Evolutionary conservation across 2,329 filamentous ascomycete genomes (phyloP), one percentile per base, ranked within the genome.

Genomic region (Incumbomyces lentus): DNA sequence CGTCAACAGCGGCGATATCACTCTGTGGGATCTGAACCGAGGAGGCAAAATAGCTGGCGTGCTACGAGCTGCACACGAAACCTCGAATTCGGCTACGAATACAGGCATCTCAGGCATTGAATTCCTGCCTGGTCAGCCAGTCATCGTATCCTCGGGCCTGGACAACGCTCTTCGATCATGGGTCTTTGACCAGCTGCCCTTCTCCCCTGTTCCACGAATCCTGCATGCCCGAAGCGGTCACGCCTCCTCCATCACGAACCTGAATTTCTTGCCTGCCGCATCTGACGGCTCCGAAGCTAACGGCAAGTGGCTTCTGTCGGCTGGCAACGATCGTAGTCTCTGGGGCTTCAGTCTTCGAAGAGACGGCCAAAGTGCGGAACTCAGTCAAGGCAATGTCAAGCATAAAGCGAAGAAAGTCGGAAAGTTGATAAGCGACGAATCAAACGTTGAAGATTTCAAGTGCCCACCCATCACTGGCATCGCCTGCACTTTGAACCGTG

Each of bases 331-430:
- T 60, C 79, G 88, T 54, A 95, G 88, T 64, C 72, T 98, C 2
- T 96, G 92, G 90, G 90, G 86, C 1, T 95, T 93, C 80, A 96
- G 89, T 73, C 69, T 98, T 62, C 84, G 92, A 36, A 84, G 86
- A 44, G 92, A 98, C 62, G 89, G 88, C 1, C 93, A 98, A 66
- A 95, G 87, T 62, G 80, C 84, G 1, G 92, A 98, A 65, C 70
- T 98, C 32, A 95, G 88, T 37, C 93, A 98, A 62, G 92, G 92
- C 29, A 82, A 82, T 42, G 78, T 95, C 41, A 82, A 85, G 53
- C 88, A 86, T 63, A 93, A 88, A 66, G 85, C 88, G 1, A 94
- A 89, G 68, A 95, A 95, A 64, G 46, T 54, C 14, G 61, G 58
- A 11, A 39, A 49, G 33, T 37, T 59, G 46, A 42, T 46, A 33